Evolutionary conservation across 768 basidiomycete genomes (phyloP).

Genomic region (Hygrophoropsis aurantiaca): DNA sequence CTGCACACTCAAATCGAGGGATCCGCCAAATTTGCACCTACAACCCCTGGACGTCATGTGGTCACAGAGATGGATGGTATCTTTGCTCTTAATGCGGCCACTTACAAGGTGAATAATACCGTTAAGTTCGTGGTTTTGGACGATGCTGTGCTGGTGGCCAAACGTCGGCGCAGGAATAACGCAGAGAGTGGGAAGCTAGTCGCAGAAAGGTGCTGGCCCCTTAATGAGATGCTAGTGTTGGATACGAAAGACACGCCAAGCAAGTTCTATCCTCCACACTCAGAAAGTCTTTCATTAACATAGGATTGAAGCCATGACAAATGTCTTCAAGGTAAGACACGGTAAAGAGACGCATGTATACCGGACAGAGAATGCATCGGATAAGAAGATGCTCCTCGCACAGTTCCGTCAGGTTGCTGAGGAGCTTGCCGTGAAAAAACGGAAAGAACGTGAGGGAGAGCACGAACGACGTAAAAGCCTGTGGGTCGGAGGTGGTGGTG

Average conservation of each 20-base stretch:
- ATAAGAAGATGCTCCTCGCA: constrained; percentile 83
- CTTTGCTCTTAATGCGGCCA: constrained; percentile 86
- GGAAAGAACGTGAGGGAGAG: constrained; percentile 93
- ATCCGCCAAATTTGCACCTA: constrained; percentile 91
- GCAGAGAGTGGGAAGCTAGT: constrained; percentile 73
- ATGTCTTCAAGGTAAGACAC: constrained; percentile 93
- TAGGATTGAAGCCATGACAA: constrained; percentile 65
- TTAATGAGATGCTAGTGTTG: constrained; percentile 91
- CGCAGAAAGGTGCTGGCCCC: constrained; percentile 90
- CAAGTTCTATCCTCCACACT: constrained; percentile 37
- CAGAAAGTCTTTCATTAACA: background rate
- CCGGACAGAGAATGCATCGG: constrained; percentile 74
- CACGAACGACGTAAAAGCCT: constrained; percentile 83
- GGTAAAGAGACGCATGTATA: constrained; percentile 95
- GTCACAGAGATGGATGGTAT: constrained; percentile 84
- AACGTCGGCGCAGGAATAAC: constrained; percentile 63
- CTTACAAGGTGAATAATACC: constrained; percentile 86
- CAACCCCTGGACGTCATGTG: constrained; percentile 88
- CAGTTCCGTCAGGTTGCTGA: constrained; percentile 93
- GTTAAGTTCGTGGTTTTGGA: constrained; percentile 91
- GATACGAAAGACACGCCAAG: constrained; percentile 96
- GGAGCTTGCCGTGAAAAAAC: constrained; percentile 81
- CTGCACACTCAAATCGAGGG: constrained; percentile 91
- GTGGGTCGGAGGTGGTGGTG: constrained; percentile 49
- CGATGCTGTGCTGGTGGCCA: constrained; percentile 87